Evolutionary conservation across 2,329 filamentous ascomycete species (phyloP).

Genomic region (Colletotrichum ledebouriae): DNA sequence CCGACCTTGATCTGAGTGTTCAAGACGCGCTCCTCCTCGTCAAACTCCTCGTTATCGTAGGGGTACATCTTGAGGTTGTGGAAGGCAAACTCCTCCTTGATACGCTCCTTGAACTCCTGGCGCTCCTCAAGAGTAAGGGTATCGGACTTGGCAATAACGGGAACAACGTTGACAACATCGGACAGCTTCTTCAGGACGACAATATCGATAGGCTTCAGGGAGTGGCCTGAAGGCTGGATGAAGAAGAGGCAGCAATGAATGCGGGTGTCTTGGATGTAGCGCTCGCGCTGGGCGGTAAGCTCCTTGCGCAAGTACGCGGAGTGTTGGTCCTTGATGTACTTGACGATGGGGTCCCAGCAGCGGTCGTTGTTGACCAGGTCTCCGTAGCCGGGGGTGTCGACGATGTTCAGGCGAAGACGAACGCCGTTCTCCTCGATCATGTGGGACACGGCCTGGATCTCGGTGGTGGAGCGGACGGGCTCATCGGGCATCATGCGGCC

Average conservation of each 20-base stretch:
- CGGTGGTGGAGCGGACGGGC: slow-evolving; percentile 93
- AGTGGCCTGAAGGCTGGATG: slow-evolving; percentile 98
- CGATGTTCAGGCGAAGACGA: slow-evolving; percentile 96
- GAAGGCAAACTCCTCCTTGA: slow-evolving; percentile 99
- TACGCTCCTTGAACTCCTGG: slow-evolving; percentile 96
- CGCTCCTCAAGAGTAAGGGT: slow-evolving; percentile 96
- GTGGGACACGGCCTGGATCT: slow-evolving; percentile 98
- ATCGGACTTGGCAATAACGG: slow-evolving; percentile 98
- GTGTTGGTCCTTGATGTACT: slow-evolving; percentile 99
- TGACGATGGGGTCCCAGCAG: slow-evolving; percentile 99
- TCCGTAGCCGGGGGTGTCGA: slow-evolving; percentile 98
- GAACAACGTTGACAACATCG: slow-evolving; percentile 98
- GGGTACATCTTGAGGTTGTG: slow-evolving; percentile 99
- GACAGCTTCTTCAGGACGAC: slow-evolving; percentile 99
- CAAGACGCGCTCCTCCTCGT: slow-evolving; percentile 93
- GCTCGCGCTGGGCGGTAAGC: slow-evolving; percentile 97
- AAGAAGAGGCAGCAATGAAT: slow-evolving; percentile 99
- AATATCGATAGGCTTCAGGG: slow-evolving; percentile 98
- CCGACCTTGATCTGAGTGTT: slow-evolving; percentile 95
- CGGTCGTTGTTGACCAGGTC: slow-evolving; percentile 99
- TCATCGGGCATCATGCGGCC: slow-evolving; percentile 93
- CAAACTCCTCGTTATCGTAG: slow-evolving; percentile 99
- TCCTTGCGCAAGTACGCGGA: slow-evolving; percentile 99
- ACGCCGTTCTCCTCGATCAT: slow-evolving; percentile 99
- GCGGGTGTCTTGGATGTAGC: slow-evolving; percentile 98